Evolutionary conservation across 2,329 filamentous ascomycete genomes (phyloP), one percentile per base, ranked within the genome.

Genomic region (Aspergillus caelatus): DNA sequence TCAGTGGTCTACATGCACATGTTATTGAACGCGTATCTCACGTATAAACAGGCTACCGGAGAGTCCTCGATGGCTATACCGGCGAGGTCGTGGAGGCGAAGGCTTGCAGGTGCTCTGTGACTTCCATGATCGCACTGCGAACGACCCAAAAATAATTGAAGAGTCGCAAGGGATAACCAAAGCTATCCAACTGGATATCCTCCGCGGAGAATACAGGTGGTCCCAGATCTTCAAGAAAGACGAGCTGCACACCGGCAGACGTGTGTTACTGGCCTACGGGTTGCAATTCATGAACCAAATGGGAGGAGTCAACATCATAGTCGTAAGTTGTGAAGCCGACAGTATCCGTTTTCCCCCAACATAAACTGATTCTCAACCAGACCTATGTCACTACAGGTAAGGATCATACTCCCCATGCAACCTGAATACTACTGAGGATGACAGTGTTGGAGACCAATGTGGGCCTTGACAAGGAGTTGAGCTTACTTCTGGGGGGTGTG

Each of bases 231-330:
- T 85, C 62, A 79, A 78, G 68, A 74, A 74, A 10, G 83, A 81
- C 64, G 76, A 76, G 52, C 71, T 81, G 12, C 75, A 79, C 68
- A 84, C 78, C 4, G 73, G 82, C 0, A 68, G 78, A 34, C 74
- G 82, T 2, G 79, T 85, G 19, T 66, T 84, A 2, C 75, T 86
- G 4, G 82, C 82, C 0, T 83, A 77, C 67, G 77, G 79, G n/a
- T 78, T 80, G 58, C 80, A 82, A 59, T 79, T 82, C 58, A 83
- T 83, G 78, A 82, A 86, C 57, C 84, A 86, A 62, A 75, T 82
- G 56, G 77, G 78, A 5, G 82, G 83, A 0, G 82, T 84, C 62
- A 84, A 84, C 57, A 54, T 67, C 72, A 79, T 84, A 5, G 81
- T 83, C 39, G 16, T 83, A 79, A 65, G 70, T 72, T 64, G 69